Conservation (phyloP, 805 yeast species). For the Lachancea meyersii region DNA sequence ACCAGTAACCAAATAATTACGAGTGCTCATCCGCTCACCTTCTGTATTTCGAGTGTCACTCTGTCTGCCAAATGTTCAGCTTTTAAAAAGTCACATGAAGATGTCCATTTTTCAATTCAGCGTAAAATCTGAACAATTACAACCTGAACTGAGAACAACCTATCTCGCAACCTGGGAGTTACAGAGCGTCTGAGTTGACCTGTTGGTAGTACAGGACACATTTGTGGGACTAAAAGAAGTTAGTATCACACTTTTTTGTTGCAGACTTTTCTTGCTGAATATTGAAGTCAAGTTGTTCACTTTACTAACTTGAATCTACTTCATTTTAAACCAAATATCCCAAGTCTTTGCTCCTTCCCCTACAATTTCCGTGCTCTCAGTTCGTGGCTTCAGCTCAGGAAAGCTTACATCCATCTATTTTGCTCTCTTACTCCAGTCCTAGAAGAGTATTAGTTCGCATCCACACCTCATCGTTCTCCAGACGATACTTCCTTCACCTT, state of each 20-base stretch:
- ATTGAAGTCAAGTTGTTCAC: constrained; percentile 4
- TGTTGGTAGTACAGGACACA: not conserved
- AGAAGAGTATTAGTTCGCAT: too few relatives aligned
- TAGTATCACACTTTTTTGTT: not conserved
- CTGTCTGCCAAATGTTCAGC: too few relatives aligned
- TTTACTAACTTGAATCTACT: constrained; percentile 8
- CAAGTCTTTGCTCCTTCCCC: constrained; percentile 1
- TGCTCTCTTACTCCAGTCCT: not conserved
- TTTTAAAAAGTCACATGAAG: too few relatives aligned
- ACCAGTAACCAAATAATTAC: too few relatives aligned
- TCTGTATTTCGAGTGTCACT: too few relatives aligned
- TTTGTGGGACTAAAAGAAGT: not conserved
- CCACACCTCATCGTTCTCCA: too few relatives aligned
- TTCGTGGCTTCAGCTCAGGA: not conserved
- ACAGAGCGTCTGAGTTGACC: not conserved
- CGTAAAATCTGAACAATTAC: too few relatives aligned
- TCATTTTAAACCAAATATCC: constrained; percentile 2
- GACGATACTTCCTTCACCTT: too few relatives aligned
- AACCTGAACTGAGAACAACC: too few relatives aligned
- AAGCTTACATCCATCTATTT: not conserved
- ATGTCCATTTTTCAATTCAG: too few relatives aligned
- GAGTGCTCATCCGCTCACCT: too few relatives aligned
- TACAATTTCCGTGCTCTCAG: not conserved
- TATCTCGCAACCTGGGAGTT: not conserved
- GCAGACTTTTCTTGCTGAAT: not conserved